Evolutionary conservation across 2,329 filamentous ascomycete genomes (phyloP), one percentile per base, ranked within the genome.

Genomic region (Mollisiaceae sp.): DNA sequence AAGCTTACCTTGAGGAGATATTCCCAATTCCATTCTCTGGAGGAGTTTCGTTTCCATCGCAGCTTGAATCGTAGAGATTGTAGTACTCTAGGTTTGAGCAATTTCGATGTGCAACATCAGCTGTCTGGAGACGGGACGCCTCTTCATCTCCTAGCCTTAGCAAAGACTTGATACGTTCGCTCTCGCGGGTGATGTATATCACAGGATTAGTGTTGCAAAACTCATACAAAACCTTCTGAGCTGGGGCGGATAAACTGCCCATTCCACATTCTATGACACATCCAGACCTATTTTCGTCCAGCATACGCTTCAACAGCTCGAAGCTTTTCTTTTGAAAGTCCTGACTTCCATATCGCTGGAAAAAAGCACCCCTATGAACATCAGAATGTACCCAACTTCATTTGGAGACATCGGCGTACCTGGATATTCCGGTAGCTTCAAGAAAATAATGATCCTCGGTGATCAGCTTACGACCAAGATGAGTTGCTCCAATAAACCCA

Each of bases 401-500:
- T 22, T 22, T 32, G 36, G 45, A 12, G 45, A 45, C 14, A 22
- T 12, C n/a, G 27, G 41, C 59, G n/a, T 55, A 62, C 63, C 63
- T 62, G 15, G 62, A 59, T 20, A 86, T 79, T 9, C 89, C 87
- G 0, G 86, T 88, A 4, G 82, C 79, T 60, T 91, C 85, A 50
- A 89, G 83, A 70, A 94, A 94, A 56, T 84, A 82, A 47, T 83
- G 82, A 69, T 93, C 90, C 39, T 88, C 83, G 67, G 93, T 91
- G 61, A 93, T 79, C 2, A 93, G 82, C 61, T 86, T 86, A 47
- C 89, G 83, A 61, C 87, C 86, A 76, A 91, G 87, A 58, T 89
- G 89, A 8, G 88, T 88, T 0, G 90, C 90, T 6, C 90, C 89
- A 67, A 94, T 92, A 57, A 94, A 85, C 15, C 89, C 91, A 12